Percentiles rank a stretch among this genome's conserved stretches.
Evolutionary conservation across 148 eudicot species (phyloP).

Genomic region (Salicornia ramosissima): DNA sequence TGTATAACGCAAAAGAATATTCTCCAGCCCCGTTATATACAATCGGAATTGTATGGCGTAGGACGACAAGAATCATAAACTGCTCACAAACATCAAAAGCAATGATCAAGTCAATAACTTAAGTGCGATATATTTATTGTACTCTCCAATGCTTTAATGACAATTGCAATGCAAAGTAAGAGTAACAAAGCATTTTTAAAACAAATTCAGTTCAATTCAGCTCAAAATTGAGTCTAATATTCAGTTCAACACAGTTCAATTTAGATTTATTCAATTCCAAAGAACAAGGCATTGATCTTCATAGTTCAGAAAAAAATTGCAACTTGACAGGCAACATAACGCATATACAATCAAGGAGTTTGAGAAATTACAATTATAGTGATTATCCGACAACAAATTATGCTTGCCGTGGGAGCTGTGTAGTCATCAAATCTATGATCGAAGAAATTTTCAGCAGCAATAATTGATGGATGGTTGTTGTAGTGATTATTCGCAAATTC

Average conservation of each 20-base stretch:
- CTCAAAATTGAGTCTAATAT: no score
- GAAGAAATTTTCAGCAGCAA: conserved; percentile 34
- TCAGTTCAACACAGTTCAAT: no score
- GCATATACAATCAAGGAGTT: conserved; percentile 10
- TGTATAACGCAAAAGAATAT: conserved; percentile 45
- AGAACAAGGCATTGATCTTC: not conserved
- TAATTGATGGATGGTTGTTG: conserved; percentile 32
- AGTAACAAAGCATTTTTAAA: not conserved
- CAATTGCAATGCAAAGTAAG: not conserved
- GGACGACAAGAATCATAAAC: conserved; percentile 55
- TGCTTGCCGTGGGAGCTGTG: conserved; percentile 39
- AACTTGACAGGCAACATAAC: no score
- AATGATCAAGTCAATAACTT: not conserved
- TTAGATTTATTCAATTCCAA: no score
- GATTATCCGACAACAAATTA: conserved; percentile 57
- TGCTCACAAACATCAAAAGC: conserved; percentile 26
- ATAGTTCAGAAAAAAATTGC: not conserved
- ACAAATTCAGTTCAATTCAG: no score
- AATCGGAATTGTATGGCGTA: conserved; percentile 66
- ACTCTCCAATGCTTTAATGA: not conserved
- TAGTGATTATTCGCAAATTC: conserved; percentile 43
- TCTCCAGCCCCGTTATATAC: conserved; percentile 46
- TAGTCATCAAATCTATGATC: conserved; percentile 49
- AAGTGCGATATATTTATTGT: no score
- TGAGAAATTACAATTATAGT: conserved; percentile 51